phyloP scores from a whole-genome alignment of 2,329 filamentous ascomycete species.

The Scedosporium apiospermum region DNA sequence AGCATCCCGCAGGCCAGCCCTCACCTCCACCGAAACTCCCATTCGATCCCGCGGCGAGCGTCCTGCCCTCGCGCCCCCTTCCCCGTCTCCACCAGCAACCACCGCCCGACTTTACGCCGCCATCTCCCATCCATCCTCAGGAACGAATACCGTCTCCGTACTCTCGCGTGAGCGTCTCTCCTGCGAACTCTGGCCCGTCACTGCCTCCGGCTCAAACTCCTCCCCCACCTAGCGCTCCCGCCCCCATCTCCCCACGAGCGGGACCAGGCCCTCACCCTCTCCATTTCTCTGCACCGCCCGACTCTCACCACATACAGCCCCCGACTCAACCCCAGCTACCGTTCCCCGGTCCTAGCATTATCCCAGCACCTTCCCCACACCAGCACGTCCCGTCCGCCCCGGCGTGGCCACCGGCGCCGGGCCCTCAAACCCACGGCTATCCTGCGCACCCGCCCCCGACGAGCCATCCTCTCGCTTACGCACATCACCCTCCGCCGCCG shows the following conservation, averaged over 20 bases:
- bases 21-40: slow-evolving; percentile 16
- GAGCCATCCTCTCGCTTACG: background rate
- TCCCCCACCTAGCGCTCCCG: background rate
- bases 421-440: background rate
- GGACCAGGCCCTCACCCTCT: background rate
- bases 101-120: slow-evolving; percentile 11
- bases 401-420: background rate
- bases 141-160: slow-evolving; percentile 5
- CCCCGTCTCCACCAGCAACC: slow-evolving; percentile 3
- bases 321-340: background rate
- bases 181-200: slow-evolving; percentile 9
- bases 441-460: background rate
- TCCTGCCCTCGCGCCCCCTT: background rate
- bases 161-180: slow-evolving; percentile 7
- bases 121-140: slow-evolving; percentile 1
- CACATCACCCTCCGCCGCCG: background rate
- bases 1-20: slow-evolving; percentile 13
- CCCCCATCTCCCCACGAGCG: background rate
- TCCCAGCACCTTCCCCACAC: background rate
- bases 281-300: background rate
- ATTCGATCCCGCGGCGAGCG: slow-evolving; percentile 1
- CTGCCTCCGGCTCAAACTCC: slow-evolving; percentile 11
- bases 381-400: background rate
- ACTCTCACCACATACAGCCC: background rate
- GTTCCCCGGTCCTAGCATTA: slow-evolving; percentile 5